Conservation (phyloP, 257 asterid species). For the Mitragyna speciosa region DNA sequence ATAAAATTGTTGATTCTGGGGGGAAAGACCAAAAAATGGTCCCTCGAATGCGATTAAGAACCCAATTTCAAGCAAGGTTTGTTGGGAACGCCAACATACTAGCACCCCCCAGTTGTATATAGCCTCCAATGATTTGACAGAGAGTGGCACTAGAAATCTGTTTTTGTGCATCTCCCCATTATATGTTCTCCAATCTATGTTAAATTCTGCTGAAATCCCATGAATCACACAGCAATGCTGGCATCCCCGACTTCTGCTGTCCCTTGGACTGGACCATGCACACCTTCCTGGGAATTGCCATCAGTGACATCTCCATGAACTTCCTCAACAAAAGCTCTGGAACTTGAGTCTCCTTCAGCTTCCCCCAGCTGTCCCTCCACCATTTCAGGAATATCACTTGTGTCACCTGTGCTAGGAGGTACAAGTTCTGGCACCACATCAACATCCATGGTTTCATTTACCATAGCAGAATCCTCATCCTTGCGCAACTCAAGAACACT, state of each 20-base stretch:
- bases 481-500: conserved; percentile 24
- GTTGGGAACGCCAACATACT: neutral
- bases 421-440: conserved; percentile 12
- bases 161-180: neutral
- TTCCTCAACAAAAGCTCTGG: conserved; percentile 6
- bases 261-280: neutral
- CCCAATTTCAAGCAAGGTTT: neutral
- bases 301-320: neutral
- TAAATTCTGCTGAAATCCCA: neutral
- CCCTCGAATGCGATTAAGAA: neutral
- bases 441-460: conserved; percentile 6
- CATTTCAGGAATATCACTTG: neutral
- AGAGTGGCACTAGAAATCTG: neutral
- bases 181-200: neutral
- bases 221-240: neutral
- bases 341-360: neutral
- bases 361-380: conserved; percentile 5
- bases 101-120: neutral
- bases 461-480: conserved; percentile 30
- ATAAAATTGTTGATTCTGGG: too few species aligned
- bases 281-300: neutral
- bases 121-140: neutral
- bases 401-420: conserved; percentile 6
- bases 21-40: too few species aligned
- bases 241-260: conserved; percentile 3